These are phyloP conservation scores for Xylariaceae sp. DNA, from an alignment of 2,329 filamentous ascomycete species.

Conservation along the genomic window DNA sequence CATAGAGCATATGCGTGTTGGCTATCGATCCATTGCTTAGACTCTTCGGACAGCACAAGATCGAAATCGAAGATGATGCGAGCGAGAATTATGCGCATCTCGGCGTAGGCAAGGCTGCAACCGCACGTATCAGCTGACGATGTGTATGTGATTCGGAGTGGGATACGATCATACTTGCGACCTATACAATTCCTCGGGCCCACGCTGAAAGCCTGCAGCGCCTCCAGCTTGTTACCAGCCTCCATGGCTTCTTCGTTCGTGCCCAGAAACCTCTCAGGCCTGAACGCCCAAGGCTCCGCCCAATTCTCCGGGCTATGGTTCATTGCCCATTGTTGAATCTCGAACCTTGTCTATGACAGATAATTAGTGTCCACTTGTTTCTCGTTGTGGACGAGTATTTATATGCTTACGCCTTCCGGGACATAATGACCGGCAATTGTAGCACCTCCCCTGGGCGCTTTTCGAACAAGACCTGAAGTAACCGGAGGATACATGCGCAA, in stretches of 20 bases:
- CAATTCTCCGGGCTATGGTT: constrained; percentile 37
- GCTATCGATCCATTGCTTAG: constrained; percentile 32
- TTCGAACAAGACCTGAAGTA: constrained; percentile 20
- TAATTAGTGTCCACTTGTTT: constrained; percentile 5
- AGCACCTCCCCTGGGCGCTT: constrained; percentile 20
- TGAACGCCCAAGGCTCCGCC: constrained; percentile 35
- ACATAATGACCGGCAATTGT: constrained; percentile 24
- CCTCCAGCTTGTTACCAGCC: constrained; percentile 28
- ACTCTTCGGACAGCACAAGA: constrained; percentile 32
- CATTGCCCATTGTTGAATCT: constrained; percentile 35
- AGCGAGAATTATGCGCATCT: constrained; percentile 45
- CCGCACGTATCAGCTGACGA: constrained; percentile 1
- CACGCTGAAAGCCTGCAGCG: constrained; percentile 33
- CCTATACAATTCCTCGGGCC: constrained; percentile 39
- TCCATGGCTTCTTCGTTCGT: constrained; percentile 24
- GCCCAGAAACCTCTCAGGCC: constrained; percentile 36
- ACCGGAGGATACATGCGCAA: constrained; percentile 40
- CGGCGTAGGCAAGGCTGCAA: constrained; percentile 40
- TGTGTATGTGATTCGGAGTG: background rate
- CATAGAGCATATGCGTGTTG: constrained; percentile 33
- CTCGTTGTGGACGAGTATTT: too few relatives aligned
- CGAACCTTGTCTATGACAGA: constrained; percentile 31
- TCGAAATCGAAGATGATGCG: constrained; percentile 45
- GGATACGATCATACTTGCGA: constrained; percentile 32
- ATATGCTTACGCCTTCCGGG: constrained; percentile 24